Evolutionary conservation across 192 early-diverging fungal genomes (phyloP), one percentile per base, ranked within the genome.

Genomic region (Coemansia sp.): DNA sequence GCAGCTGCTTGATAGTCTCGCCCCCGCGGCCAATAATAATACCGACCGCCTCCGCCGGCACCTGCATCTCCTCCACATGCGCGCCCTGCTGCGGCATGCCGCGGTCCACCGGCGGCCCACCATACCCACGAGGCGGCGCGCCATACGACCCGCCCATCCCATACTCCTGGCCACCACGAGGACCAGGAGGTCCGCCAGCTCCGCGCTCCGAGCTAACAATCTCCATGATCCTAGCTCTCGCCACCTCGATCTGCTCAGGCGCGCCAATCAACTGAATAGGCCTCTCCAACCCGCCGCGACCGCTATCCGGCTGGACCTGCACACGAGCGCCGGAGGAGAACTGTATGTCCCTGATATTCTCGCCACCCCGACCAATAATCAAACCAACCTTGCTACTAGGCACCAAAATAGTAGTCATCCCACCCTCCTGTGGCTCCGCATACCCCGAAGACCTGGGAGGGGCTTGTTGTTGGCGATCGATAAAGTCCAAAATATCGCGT

Each of bases 291-390:
- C 84, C 68, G 37, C 66, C 68, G 13, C 81, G 64, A 0, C 70
- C 77, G 28, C 56, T 62, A 28, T 89, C 88, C 2, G 86, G 89
- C 33, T 87, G 82, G 21, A 91, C 86, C 65, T 85, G 86, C 65
- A 93, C 88, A n/a, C 86, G 82, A 2, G 89, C 89, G 3, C 89
- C 88, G 55, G 86, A 86, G 31, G 83, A 63, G 43, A 84, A 80
- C 74, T 93, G 88, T 16, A 93, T 81, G 45, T 86, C 85, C 18
- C 88, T 81, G 68, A 93, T 93, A 12, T 85, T 93, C 69, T 93
- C 91, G 13, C 91, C 91, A 39, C 89, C 85, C 33, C 88, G 73
- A 20, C 90, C 90, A 77, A 95, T 95, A 6, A 95, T 88, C 36
- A 95, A 77, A 0, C 94, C 94, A 8, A 95, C 93, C 61, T 89